A percentile compares a stretch with the other conserved stretches of the same genome.
These are phyloP conservation scores for Aspergillus sp. DNA, from an alignment of 2,329 filamentous ascomycete species.

Conservation along the genomic window DNA sequence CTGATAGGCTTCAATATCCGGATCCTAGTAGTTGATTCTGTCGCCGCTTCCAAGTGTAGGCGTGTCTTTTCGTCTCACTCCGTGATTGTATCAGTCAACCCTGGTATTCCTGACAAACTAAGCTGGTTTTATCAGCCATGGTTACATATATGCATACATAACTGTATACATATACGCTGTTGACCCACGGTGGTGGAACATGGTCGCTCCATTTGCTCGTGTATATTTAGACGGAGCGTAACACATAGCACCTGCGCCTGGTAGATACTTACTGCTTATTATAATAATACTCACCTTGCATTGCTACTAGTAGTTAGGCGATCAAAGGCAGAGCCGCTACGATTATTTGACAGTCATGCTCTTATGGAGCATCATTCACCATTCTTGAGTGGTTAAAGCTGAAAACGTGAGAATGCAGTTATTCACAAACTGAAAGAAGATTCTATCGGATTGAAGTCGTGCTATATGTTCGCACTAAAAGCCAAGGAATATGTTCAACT, in stretches of 20 bases:
- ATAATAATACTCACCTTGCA: neutral
- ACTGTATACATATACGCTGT: too few species aligned
- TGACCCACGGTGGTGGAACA: too few species aligned
- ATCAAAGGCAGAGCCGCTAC: neutral
- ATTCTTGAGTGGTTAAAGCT: too few species aligned
- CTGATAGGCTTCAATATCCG: constrained; percentile 15
- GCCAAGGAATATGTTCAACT: constrained; percentile 1
- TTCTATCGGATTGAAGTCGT: neutral
- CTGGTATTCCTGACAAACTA: neutral
- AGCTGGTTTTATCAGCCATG: neutral
- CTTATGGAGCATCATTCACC: too few species aligned
- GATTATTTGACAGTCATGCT: too few species aligned
- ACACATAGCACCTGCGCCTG: too few species aligned
- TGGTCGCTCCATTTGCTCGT: too few species aligned
- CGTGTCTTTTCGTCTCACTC: neutral
- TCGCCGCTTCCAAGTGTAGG: neutral
- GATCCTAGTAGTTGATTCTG: constrained; percentile 19
- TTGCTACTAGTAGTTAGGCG: neutral
- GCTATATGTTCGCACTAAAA: neutral
- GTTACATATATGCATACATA: neutral
- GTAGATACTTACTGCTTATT: too few species aligned
- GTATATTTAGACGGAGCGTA: too few species aligned
- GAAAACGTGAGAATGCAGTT: neutral
- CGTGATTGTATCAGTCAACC: neutral
- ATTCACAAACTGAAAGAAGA: neutral